phyloP scores from a whole-genome alignment of 2,329 filamentous ascomycete species.

The Cercospora berteroae region DNA sequence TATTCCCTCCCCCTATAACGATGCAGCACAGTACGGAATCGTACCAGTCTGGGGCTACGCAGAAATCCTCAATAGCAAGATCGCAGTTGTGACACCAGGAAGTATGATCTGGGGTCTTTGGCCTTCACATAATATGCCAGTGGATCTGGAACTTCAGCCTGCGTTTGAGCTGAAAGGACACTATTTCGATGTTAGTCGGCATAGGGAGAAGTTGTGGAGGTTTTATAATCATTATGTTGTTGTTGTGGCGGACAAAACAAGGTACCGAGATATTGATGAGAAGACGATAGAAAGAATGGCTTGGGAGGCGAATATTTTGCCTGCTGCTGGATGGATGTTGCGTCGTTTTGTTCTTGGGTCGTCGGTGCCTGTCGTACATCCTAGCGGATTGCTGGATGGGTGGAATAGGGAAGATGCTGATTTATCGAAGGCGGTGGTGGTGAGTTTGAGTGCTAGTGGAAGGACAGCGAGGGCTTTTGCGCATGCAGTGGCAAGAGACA shows the following conservation, averaged over 20 bases:
- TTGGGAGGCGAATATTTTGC: conserved; percentile 13
- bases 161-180: conserved; percentile 30
- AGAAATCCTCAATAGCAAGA: conserved; percentile 44
- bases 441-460: conserved; percentile 21
- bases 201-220: conserved; percentile 42
- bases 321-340: conserved; percentile 20
- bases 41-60: conserved; percentile 53
- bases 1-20: conserved; percentile 41
- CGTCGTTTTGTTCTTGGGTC: conserved; percentile 16
- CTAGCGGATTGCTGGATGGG: not conserved
- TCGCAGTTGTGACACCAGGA: conserved; percentile 37
- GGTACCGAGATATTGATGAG: not conserved
- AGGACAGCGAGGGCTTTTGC: conserved; percentile 23
- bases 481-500: conserved; percentile 8
- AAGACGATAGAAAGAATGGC: conserved; percentile 4
- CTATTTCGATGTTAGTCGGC: conserved; percentile 41
- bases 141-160: conserved; percentile 40
- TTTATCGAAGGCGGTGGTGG: conserved; percentile 9
- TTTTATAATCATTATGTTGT: conserved; percentile 48
- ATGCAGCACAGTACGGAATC: conserved; percentile 45
- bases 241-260: not conserved
- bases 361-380: conserved; percentile 11
- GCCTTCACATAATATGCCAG: conserved; percentile 42
- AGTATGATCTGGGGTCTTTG: conserved; percentile 47
- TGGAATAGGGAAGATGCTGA: conserved; percentile 19